These are phyloP conservation scores for Nicotiana otophora DNA, from an alignment of 257 asterid species.

Conservation along the genomic window DNA sequence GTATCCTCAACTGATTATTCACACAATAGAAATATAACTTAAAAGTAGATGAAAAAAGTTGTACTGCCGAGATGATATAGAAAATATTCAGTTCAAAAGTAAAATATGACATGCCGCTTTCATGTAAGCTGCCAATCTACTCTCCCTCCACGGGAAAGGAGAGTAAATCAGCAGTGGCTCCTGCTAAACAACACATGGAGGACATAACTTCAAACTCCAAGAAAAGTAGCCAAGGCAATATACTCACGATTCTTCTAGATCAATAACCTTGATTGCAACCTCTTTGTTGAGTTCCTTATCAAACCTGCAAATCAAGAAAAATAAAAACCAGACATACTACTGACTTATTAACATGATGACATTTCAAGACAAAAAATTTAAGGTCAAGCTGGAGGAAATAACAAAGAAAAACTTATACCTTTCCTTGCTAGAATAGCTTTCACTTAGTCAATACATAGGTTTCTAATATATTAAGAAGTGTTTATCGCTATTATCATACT, in stretches of 20 bases:
- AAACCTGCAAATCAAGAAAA: constrained; percentile 57
- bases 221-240: neutral
- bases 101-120: neutral
- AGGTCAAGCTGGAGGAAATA: neutral
- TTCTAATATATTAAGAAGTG: neutral
- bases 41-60: neutral
- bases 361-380: neutral
- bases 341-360: neutral
- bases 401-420: neutral
- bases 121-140: neutral
- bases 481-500: neutral
- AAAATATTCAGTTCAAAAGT: neutral
- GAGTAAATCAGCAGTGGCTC: neutral
- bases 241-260: constrained; percentile 99
- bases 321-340: neutral
- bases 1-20: neutral
- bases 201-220: neutral
- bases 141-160: neutral
- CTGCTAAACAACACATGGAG: neutral
- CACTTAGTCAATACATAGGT: neutral
- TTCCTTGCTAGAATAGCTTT: neutral
- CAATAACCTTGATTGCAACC: constrained; percentile 97
- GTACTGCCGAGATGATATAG: neutral
- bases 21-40: neutral
- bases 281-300: constrained; percentile 88